phyloP scores from a whole-genome alignment of 352 stramenopile genomes.

The Globisporangium mamillatum region DNA sequence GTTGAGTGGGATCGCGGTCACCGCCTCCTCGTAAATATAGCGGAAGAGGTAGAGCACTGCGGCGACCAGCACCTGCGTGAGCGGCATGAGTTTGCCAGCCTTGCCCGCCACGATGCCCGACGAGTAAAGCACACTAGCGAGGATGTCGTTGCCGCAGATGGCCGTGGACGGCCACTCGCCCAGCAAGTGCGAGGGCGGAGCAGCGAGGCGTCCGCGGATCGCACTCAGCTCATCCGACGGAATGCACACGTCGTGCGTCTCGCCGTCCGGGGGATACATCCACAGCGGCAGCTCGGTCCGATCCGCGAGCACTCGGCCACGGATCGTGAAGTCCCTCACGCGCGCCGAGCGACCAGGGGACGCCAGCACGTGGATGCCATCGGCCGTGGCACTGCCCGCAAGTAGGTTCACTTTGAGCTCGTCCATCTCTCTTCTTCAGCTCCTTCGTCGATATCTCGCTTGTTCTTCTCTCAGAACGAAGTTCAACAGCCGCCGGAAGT shows the following conservation, averaged over 20 bases:
- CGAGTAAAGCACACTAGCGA: conserved; percentile 87
- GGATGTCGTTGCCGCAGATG: conserved; percentile 92
- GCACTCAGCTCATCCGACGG: conserved; percentile 24
- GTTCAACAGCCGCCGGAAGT: background rate
- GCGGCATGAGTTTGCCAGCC: conserved; percentile 82
- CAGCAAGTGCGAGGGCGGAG: conserved; percentile 32
- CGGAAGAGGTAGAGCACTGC: conserved; percentile 67
- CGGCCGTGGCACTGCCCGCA: conserved; percentile 5
- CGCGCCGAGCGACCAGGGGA: conserved; percentile 10
- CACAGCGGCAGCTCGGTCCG: conserved; percentile 29
- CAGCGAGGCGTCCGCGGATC: conserved; percentile 26
- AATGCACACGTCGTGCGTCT: conserved; percentile 29
- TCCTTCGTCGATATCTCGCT: background rate
- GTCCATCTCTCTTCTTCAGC: conserved; percentile 30
- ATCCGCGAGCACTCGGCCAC: conserved; percentile 12
- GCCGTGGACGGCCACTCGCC: conserved; percentile 84
- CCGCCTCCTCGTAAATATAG: conserved; percentile 90
- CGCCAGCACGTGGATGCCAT: conserved; percentile 1
- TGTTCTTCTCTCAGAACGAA: background rate
- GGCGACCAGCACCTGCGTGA: conserved; percentile 80
- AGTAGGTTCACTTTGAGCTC: conserved; percentile 47
- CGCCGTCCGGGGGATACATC: conserved; percentile 44
- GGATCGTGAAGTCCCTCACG: conserved; percentile 18
- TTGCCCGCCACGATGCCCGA: conserved; percentile 63
- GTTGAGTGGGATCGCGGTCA: conserved; percentile 89